A percentile compares a stretch with the other conserved stretches of the same genome.
Conservation (phyloP, 2,329 filamentous ascomycete species). For the Davidsoniella virescens region DNA sequence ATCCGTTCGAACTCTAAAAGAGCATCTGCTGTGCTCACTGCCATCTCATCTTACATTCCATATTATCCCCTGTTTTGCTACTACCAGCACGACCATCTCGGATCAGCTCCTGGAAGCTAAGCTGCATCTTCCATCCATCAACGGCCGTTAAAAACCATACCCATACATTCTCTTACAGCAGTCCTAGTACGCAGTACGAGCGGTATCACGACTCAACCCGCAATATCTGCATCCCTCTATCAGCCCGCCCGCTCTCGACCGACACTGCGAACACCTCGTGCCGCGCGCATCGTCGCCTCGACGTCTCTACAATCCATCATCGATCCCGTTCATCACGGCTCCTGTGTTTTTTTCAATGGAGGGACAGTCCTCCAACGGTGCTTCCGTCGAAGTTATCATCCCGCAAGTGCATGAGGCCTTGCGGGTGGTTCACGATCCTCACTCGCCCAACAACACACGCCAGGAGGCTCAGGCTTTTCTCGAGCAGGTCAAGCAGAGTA, state of each 20-base stretch:
- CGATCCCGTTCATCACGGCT: background rate
- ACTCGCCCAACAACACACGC: conserved; percentile 65
- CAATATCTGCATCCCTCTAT: background rate
- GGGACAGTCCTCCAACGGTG: conserved; percentile 20
- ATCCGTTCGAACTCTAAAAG: background rate
- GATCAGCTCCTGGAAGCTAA: no score
- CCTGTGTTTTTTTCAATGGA: conserved; percentile 12
- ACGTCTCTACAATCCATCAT: background rate
- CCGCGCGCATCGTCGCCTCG: conserved; percentile 17
- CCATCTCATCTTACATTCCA: no score
- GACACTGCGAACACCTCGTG: background rate
- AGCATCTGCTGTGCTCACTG: no score
- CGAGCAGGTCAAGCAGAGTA: conserved; percentile 65
- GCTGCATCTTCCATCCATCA: background rate
- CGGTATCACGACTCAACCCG: background rate
- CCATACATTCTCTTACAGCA: background rate
- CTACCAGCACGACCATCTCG: background rate
- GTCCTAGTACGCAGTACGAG: no score
- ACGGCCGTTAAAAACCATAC: background rate
- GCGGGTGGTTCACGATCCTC: conserved; percentile 69
- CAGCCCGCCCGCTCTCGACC: background rate
- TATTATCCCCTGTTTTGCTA: no score
- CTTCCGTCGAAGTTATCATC: conserved; percentile 30
- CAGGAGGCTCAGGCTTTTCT: conserved; percentile 73
- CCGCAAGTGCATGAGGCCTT: conserved; percentile 68